Evolutionary conservation across 2,329 filamentous ascomycete genomes (phyloP), one percentile per base, ranked within the genome.

Genomic region (Apiospora koreana): DNA sequence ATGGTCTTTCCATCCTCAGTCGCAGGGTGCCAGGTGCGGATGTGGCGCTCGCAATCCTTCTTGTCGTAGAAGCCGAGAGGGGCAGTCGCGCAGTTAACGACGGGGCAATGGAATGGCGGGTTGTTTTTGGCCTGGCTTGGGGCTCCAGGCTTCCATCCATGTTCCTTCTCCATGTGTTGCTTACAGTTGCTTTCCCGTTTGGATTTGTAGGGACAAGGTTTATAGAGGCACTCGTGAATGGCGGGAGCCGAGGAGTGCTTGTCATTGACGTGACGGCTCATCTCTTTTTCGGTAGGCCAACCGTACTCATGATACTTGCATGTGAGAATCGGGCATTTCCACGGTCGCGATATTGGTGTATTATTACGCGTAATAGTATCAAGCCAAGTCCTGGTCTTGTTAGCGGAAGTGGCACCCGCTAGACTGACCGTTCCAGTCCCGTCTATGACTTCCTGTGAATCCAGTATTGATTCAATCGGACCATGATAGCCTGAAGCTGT

Each of bases 141-240:
- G 16, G 41, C 1, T 16, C 14, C 14, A 16, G 41, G 41, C 41
- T 43, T 86, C 92, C 94, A 97, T 70, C 92, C 91, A 77, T 98
- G 95, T 0, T 94, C 92, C 82, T 98, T 98, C 85, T 98, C 95
- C 95, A 98, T 98, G 83, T 98, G 95, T 82, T 98, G 95, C 81
- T 98, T 98, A 88, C 94, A 97, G 82, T 98, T 98, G 73, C 93
- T 96, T 84, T 97, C 93, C 71, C 95, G 92, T 86, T 98, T 98
- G 12, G 95, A 97, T 78, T 94, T 93, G 85, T 98, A 98, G 0
- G 93, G 91, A 86, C 96, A 98, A 31, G 92, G 92, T 76, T 90
- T 87, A 82, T 88, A 98, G 65, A 90, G 83, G 83, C 96, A 99
- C 83, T 93, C 91, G 81, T 91, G 97, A 84, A 97, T 91, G 58